These are phyloP conservation scores for Myochromella boudieri DNA, from an alignment of 768 basidiomycete genomes.

Conservation along the genomic window DNA sequence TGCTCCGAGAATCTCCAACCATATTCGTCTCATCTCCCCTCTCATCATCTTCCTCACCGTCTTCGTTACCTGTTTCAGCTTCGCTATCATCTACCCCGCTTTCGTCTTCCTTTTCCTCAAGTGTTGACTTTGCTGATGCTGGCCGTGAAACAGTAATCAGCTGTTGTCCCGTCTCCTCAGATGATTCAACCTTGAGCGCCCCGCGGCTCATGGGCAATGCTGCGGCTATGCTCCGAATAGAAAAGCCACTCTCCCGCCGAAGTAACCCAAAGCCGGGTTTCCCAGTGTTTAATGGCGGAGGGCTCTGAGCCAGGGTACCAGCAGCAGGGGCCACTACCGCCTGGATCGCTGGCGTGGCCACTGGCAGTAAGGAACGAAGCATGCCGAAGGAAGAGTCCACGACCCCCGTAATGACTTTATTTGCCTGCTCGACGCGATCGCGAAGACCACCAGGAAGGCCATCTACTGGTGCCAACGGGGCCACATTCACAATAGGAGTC, in stretches of 20 bases:
- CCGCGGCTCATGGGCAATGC: constrained; percentile 58
- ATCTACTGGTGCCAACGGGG: constrained; percentile 42
- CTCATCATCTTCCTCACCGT: constrained; percentile 40
- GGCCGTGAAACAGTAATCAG: constrained; percentile 46
- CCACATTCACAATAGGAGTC: constrained; percentile 46
- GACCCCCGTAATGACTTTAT: constrained; percentile 83
- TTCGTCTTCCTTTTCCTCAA: constrained; percentile 31
- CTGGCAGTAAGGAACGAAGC: constrained; percentile 73
- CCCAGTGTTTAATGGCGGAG: constrained; percentile 38
- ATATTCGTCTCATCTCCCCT: constrained; percentile 34
- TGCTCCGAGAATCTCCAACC: constrained; percentile 65
- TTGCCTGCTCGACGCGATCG: constrained; percentile 75
- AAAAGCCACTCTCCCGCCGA: constrained; percentile 76
- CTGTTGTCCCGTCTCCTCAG: constrained; percentile 46
- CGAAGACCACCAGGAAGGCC: constrained; percentile 60
- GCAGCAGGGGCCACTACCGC: constrained; percentile 18
- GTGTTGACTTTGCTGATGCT: constrained; percentile 31
- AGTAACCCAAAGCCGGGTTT: constrained; percentile 66
- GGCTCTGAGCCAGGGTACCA: constrained; percentile 11
- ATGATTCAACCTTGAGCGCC: constrained; percentile 23
- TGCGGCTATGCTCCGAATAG: constrained; percentile 70
- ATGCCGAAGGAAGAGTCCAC: constrained; percentile 91
- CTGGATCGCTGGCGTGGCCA: constrained; percentile 27
- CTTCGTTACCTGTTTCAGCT: constrained; percentile 35
- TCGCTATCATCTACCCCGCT: constrained; percentile 16